Percentiles rank a stretch among this genome's conserved stretches.
Conservation (phyloP, 768 basidiomycete species). For the Royoungia palumana region DNA sequence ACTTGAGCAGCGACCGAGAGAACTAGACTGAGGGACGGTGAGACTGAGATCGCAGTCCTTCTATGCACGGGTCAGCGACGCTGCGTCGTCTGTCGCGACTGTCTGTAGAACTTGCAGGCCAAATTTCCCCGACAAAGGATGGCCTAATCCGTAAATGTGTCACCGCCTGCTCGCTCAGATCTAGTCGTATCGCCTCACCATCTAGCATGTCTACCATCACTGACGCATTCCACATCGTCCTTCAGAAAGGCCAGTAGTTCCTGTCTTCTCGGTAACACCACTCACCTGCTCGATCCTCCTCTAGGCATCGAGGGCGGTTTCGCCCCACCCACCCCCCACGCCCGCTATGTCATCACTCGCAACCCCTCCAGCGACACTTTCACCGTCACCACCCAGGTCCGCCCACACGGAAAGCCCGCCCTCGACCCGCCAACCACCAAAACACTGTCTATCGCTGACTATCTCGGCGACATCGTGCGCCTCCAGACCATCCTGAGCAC, state of each 20-base stretch:
- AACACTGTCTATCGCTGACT: conserved; percentile 36
- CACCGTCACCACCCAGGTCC: conserved; percentile 44
- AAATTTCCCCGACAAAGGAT: too few species aligned
- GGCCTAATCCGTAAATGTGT: too few species aligned
- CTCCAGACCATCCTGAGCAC: conserved; percentile 56
- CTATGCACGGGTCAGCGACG: too few species aligned
- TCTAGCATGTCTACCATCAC: conserved; percentile 15
- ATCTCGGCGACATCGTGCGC: conserved; percentile 21
- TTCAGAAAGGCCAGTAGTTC: conserved; percentile 52
- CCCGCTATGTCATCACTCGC: conserved; percentile 51
- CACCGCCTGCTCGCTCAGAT: too few species aligned
- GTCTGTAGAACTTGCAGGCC: too few species aligned
- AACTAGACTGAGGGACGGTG: too few species aligned
- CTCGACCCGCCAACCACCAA: conserved; percentile 46
- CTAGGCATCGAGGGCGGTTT: conserved; percentile 77
- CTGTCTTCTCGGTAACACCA: not conserved
- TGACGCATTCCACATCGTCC: conserved; percentile 13
- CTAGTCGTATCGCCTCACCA: too few species aligned
- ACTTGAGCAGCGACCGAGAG: too few species aligned
- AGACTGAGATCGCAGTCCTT: too few species aligned
- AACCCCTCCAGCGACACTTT: conserved; percentile 35
- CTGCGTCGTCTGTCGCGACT: too few species aligned
- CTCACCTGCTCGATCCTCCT: not conserved
- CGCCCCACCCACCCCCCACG: conserved; percentile 60
- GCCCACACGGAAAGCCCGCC: conserved; percentile 46